phyloP scores from a whole-genome alignment of 495 filamentous ascomycete species.

The Aspergillus ellipticus region DNA sequence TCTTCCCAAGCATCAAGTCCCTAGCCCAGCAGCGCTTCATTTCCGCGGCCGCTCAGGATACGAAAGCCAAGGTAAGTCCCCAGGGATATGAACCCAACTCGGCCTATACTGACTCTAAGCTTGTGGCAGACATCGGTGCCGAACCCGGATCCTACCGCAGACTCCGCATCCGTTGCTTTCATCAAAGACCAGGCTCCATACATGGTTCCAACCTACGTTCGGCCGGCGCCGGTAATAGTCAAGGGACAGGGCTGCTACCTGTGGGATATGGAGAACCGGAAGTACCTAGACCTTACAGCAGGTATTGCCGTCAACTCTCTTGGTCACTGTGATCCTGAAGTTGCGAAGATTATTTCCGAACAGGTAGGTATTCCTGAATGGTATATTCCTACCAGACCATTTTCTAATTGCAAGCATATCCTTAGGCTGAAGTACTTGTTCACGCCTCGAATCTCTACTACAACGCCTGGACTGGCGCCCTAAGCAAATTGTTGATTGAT shows the following conservation, averaged over 20 bases:
- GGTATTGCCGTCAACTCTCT: constrained; percentile 94
- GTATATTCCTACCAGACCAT: background rate
- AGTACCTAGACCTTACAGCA: constrained; percentile 90
- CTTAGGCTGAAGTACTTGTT: constrained; percentile 68
- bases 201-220: constrained; percentile 94
- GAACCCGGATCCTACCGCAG: constrained; percentile 71
- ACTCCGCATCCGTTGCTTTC: constrained; percentile 73
- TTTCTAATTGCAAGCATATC: constrained; percentile 13
- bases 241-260: constrained; percentile 82
- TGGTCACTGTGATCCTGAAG: constrained; percentile 77
- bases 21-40: constrained; percentile 37
- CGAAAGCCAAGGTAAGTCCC: constrained; percentile 18
- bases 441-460: constrained; percentile 95
- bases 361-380: constrained; percentile 52
- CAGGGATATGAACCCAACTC: background rate
- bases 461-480: constrained; percentile 85
- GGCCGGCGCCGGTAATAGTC: constrained; percentile 85
- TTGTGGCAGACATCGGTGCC: constrained; percentile 64
- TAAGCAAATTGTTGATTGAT: constrained; percentile 80
- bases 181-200: constrained; percentile 69
- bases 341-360: constrained; percentile 63
- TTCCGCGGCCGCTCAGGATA: constrained; percentile 24
- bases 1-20: constrained; percentile 33
- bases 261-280: constrained; percentile 83
- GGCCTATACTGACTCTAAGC: background rate